phyloP scores from a whole-genome alignment of 1,139 yeast species.

The Geotrichum cucujoidarum region DNA sequence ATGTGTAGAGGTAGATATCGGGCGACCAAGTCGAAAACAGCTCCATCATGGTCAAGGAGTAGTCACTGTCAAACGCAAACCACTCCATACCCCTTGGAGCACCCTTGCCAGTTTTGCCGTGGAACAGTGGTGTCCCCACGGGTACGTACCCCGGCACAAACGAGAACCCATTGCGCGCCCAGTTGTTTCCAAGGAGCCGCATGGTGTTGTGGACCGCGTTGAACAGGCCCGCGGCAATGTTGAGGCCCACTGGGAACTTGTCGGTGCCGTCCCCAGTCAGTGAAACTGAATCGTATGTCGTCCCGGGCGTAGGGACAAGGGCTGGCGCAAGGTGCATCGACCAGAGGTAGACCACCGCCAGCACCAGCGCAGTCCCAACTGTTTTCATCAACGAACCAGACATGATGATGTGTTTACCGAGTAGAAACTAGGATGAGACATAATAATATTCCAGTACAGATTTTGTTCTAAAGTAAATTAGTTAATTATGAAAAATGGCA shows the following conservation, averaged over 20 bases:
- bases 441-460: no score
- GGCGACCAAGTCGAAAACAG: conserved; percentile 19
- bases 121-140: conserved; percentile 50
- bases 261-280: not conserved
- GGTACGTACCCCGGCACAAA: conserved; percentile 55
- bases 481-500: no score
- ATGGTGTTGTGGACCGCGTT: conserved; percentile 49
- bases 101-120: conserved; percentile 25
- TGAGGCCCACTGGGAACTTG: not conserved
- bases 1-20: conserved; percentile 20
- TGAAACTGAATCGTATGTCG: not conserved
- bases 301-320: no score
- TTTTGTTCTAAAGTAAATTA: no score
- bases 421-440: no score
- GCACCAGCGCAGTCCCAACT: not conserved
- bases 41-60: conserved; percentile 7
- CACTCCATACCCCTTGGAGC: conserved; percentile 8
- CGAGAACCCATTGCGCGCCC: conserved; percentile 52
- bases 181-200: conserved; percentile 46
- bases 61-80: conserved; percentile 14
- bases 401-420: no score
- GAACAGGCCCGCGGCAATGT: conserved; percentile 35
- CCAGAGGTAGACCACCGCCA: not conserved
- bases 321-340: not conserved
- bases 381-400: not conserved